Percentiles rank a stretch among this genome's conserved stretches.
phyloP scores from a whole-genome alignment of 2,329 filamentous ascomycete species.

The Thielaviopsis populi region DNA sequence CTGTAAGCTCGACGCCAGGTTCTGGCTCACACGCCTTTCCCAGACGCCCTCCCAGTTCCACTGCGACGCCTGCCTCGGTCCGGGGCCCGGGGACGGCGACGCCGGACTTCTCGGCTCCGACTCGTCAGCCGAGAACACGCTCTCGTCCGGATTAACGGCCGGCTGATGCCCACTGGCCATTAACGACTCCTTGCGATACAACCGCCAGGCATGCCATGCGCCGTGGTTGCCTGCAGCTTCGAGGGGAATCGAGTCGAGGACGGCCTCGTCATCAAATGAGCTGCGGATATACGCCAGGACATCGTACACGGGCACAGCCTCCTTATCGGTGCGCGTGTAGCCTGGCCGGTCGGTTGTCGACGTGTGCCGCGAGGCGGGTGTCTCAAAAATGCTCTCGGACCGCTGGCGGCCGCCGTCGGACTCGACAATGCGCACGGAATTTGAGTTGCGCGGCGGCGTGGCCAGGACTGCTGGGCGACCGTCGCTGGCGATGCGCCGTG shows the following conservation, averaged over 20 bases:
- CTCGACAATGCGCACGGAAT: conserved; percentile 2
- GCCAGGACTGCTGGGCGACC: conserved; percentile 17
- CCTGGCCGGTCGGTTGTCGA: conserved; percentile 22
- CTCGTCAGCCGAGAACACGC: conserved; percentile 13
- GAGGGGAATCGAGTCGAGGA: conserved; percentile 65
- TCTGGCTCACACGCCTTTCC: conserved; percentile 74
- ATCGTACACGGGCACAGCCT: conserved; percentile 43
- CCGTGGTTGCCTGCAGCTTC: conserved; percentile 77
- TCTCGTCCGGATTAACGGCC: not conserved
- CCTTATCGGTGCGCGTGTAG: conserved; percentile 30
- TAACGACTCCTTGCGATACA: conserved; percentile 40
- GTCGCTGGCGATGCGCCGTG: conserved; percentile 26
- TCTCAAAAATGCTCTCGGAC: conserved; percentile 13
- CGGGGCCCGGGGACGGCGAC: conserved; percentile 14
- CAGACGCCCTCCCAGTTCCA: conserved; percentile 99
- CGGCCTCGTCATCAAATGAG: conserved; percentile 60
- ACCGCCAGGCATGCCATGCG: conserved; percentile 87
- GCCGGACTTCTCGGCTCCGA: conserved; percentile 9
- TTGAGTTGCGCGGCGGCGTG: conserved; percentile 15
- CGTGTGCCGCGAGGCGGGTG: conserved; percentile 11
- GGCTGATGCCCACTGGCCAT: conserved; percentile 26
- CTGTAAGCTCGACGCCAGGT: conserved; percentile 59
- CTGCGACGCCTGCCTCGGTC: conserved; percentile 51
- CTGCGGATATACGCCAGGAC: conserved; percentile 69
- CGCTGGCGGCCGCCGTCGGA: conserved; percentile 2